Evolutionary conservation across 202 grass and related monocot species (phyloP).

Genomic region (Setaria italica): DNA sequence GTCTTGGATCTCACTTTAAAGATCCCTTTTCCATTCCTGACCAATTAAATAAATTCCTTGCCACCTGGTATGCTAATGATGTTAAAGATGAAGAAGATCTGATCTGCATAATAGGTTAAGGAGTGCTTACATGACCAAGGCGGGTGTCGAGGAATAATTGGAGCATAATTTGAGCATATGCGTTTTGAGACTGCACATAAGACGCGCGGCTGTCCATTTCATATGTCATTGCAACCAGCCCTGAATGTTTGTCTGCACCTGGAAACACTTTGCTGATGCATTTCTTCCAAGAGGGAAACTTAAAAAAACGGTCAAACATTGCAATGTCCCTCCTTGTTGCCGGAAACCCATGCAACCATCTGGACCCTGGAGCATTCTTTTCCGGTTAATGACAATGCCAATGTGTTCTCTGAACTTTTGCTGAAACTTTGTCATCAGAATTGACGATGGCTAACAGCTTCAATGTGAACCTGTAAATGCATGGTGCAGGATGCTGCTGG

Average conservation of each 20-base stretch:
- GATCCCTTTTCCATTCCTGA: constrained; percentile 15
- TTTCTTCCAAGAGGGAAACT: constrained; percentile 35
- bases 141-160: constrained; percentile 35
- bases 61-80: constrained; percentile 1
- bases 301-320: neutral
- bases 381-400: neutral
- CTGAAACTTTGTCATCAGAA: constrained; percentile 11
- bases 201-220: constrained; percentile 36
- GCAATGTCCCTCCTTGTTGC: constrained; percentile 8
- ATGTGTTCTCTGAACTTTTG: constrained; percentile 3
- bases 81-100: constrained; percentile 18
- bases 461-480: too few species aligned
- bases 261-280: constrained; percentile 35
- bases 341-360: neutral
- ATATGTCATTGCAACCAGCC: constrained; percentile 11
- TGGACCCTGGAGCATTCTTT: neutral
- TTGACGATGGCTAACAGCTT: constrained; percentile 27
- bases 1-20: constrained; percentile 49
- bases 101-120: constrained; percentile 38
- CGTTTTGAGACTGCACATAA: constrained; percentile 49
- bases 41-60: constrained; percentile 33
- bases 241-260: constrained; percentile 44
- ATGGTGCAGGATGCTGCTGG: constrained; percentile 30
- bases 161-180: constrained; percentile 55
- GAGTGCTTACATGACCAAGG: constrained; percentile 46